Conservation (phyloP, 441 rosid species). For the Macaranga tanarius region DNA sequence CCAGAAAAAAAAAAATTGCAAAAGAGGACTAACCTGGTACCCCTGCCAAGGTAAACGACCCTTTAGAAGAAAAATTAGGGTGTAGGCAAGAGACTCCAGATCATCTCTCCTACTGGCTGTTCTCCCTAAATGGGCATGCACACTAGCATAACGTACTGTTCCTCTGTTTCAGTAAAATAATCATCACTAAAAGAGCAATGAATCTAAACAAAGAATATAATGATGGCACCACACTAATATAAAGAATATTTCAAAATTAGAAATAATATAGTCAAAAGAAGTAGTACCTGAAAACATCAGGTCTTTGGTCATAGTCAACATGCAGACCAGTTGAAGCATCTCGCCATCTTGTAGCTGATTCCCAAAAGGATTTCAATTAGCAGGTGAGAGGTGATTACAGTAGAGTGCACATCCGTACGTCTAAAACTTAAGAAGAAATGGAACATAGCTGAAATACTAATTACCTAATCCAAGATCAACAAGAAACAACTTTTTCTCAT, state of each 20-base stretch:
- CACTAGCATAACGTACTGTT: conserved; percentile 95
- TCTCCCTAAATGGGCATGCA: conserved; percentile 96
- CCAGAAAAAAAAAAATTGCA: too few relatives aligned
- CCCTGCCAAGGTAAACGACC: conserved; percentile 99
- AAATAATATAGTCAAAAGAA: not conserved
- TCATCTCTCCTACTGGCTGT: conserved; percentile 96
- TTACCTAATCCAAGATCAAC: conserved; percentile 94
- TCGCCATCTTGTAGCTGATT: conserved; percentile 80
- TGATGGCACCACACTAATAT: not conserved
- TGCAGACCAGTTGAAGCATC: conserved; percentile 77
- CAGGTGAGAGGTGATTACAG: not conserved
- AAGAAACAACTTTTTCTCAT: conserved; percentile 79
- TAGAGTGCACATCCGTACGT: not conserved
- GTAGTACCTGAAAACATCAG: conserved; percentile 85
- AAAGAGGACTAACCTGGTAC: conserved; percentile 55
- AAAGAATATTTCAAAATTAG: too few relatives aligned
- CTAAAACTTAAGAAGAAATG: not conserved
- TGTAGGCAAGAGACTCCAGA: conserved; percentile 94
- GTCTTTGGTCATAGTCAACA: conserved; percentile 98
- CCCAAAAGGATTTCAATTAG: not conserved
- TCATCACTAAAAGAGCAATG: not conserved
- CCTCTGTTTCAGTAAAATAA: conserved; percentile 47
- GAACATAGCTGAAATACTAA: not conserved
- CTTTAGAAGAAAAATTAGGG: conserved; percentile 89
- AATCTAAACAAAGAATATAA: too few relatives aligned